Evolutionary conservation across 2,329 filamentous ascomycete genomes (phyloP), one percentile per base, ranked within the genome.

Genomic region (Apiospora arundinis): DNA sequence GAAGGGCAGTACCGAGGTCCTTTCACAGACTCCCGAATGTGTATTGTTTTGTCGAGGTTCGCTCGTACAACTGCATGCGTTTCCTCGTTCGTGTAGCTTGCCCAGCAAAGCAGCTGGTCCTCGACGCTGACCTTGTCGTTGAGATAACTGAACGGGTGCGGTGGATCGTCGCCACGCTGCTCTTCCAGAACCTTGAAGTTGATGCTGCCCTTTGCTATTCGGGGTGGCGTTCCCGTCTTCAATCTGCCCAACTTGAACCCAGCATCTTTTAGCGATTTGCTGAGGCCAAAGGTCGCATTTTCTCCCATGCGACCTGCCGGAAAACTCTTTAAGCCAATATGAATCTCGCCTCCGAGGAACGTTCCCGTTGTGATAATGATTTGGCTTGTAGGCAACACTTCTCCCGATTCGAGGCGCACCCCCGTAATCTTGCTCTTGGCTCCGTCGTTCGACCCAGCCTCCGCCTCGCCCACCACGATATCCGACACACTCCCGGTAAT

Each of bases 291-390:
- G 0, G 96, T 98, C 0, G 96, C 95, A 28, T 93, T 93, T 83
- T 99, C 96, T 14, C 95, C 96, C 85, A 99, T 95, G 11, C 96
- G 91, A 1, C 96, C 96, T 0, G 96, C 93, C 0, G 96, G 95
- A 78, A 90, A 97, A 3, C 88, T 89, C 69, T 97, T 89, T 9
- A 98, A 84, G 0, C 95, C 96, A 73, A 99, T 97, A 77, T 99
- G 96, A 73, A 99, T 99, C 82, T 99, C 96, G 23, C 95, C 96
- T 14, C 95, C 93, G 6, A 99, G 83, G 78, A 99, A 99, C 0
- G 96, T 99, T 0, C 96, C 96, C 0, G 96, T 99, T 0, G 96
- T 98, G 76, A 99, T 98, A 32, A 99, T 89, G 46, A 98, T 95
- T 73, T 92, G 91, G 66, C 88, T 90, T 0, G 95, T 93, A 1